Conservation (phyloP, 2,329 filamentous ascomycete species). For the Ophiostoma piceae region DNA sequence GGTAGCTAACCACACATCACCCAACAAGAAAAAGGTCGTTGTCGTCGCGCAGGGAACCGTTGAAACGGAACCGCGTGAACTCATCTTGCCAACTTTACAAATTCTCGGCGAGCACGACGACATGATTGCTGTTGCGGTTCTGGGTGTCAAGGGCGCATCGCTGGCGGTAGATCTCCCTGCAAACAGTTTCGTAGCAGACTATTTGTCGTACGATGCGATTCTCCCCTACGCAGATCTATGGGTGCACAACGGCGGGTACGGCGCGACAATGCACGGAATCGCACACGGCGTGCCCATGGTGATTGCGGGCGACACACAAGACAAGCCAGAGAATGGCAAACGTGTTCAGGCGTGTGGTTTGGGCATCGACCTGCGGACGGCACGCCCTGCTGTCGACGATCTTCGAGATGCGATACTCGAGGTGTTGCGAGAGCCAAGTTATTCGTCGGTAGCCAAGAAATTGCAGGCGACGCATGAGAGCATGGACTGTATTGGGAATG, state of each 20-base stretch:
- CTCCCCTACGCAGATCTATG: slow-evolving; percentile 36
- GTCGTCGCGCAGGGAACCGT: slow-evolving; percentile 41
- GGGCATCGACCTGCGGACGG: slow-evolving; percentile 34
- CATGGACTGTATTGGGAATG: slow-evolving; percentile 32
- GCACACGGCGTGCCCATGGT: slow-evolving; percentile 40
- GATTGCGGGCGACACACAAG: slow-evolving; percentile 39
- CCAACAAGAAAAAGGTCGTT: slow-evolving; percentile 32
- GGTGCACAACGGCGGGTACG: slow-evolving; percentile 41
- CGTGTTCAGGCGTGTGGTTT: slow-evolving; percentile 35
- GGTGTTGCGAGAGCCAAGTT: slow-evolving; percentile 31
- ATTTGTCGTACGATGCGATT: slow-evolving; percentile 38
- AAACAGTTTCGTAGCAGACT: slow-evolving; percentile 37
- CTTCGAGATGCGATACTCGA: slow-evolving; percentile 32
- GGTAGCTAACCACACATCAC: slow-evolving; percentile 28
- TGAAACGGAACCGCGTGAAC: slow-evolving; percentile 36
- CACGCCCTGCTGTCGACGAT: slow-evolving; percentile 30
- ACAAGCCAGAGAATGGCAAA: slow-evolving; percentile 38
- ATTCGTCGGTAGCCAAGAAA: slow-evolving; percentile 26
- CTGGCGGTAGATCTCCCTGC: slow-evolving; percentile 25
- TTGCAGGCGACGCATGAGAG: slow-evolving; percentile 32
- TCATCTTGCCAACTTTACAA: slow-evolving; percentile 38
- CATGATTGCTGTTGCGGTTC: slow-evolving; percentile 36
- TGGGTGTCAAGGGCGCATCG: slow-evolving; percentile 34
- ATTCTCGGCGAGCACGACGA: slow-evolving; percentile 31
- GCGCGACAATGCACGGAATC: slow-evolving; percentile 39